These are phyloP conservation scores for Eimeria sp. DNA, from an alignment of 169 alveolate genomes.

Conservation along the genomic window DNA sequence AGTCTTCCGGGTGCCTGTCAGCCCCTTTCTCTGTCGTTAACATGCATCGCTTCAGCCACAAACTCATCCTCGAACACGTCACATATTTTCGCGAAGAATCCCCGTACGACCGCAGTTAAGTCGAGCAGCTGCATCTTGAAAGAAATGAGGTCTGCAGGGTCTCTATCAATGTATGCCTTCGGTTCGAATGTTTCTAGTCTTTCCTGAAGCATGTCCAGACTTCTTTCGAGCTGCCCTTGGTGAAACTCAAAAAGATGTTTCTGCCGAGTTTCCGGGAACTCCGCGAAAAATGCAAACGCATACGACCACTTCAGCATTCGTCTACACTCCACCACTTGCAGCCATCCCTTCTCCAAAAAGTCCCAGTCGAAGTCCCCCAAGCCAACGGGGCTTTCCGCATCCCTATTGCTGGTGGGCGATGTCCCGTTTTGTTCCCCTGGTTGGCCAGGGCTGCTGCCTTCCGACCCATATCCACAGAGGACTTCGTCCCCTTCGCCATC, in stretches of 20 bases:
- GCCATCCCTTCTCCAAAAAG: slow-evolving; percentile 78
- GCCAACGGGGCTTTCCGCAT: neutral
- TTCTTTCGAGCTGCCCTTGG: slow-evolving; percentile 82
- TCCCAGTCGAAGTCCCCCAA: slow-evolving; percentile 77
- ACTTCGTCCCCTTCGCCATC: neutral
- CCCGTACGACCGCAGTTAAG: slow-evolving; percentile 76
- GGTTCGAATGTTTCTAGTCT: slow-evolving; percentile 52
- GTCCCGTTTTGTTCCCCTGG: slow-evolving; percentile 29
- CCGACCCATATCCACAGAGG: neutral
- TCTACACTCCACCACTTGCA: slow-evolving; percentile 80
- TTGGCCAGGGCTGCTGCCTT: slow-evolving; percentile 13
- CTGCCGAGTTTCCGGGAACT: slow-evolving; percentile 22
- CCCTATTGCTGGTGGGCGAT: slow-evolving; percentile 12
- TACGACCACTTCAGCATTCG: slow-evolving; percentile 83
- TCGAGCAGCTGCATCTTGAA: slow-evolving; percentile 76
- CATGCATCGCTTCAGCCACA: slow-evolving; percentile 54
- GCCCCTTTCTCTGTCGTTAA: slow-evolving; percentile 47
- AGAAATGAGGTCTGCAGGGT: slow-evolving; percentile 49
- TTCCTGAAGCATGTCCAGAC: slow-evolving; percentile 79
- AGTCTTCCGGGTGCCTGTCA: neutral
- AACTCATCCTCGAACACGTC: slow-evolving; percentile 79
- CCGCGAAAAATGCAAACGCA: slow-evolving; percentile 79
- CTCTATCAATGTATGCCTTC: slow-evolving; percentile 35
- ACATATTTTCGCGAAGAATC: slow-evolving; percentile 77
- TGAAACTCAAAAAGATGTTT: slow-evolving; percentile 82